Percentiles rank a stretch among this genome's conserved stretches.
Evolutionary conservation across 2,329 filamentous ascomycete genomes (phyloP).

Genomic region (Anthostomella pinea): DNA sequence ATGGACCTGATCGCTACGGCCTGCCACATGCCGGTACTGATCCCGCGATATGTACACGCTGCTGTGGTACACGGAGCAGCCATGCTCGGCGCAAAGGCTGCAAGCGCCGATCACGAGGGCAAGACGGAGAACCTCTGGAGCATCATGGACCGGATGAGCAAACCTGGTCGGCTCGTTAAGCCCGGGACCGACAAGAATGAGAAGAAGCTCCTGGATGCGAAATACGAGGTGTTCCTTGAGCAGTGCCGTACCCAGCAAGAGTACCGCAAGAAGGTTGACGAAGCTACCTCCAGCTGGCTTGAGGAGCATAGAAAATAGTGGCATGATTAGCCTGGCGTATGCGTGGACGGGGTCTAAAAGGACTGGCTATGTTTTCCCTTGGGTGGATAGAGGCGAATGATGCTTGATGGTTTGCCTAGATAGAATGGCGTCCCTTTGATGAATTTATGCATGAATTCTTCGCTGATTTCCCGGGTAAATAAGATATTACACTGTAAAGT

Average conservation of each 20-base stretch:
- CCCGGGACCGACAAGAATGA: constrained; percentile 70
- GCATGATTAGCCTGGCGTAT: not conserved
- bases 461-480: no score
- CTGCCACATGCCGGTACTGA: constrained; percentile 88
- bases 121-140: constrained; percentile 86
- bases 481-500: no score
- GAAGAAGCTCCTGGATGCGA: constrained; percentile 77
- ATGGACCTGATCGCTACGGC: constrained; percentile 89
- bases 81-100: constrained; percentile 97
- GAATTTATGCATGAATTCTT: no score
- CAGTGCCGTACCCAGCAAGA: constrained; percentile 82
- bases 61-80: constrained; percentile 97
- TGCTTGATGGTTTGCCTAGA: no score
- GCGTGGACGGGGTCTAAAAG: no score
- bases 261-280: constrained; percentile 78
- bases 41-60: constrained; percentile 89
- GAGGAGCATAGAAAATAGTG: constrained; percentile 16
- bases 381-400: no score
- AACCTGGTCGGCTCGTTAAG: constrained; percentile 80
- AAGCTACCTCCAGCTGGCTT: constrained; percentile 42
- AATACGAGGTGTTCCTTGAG: constrained; percentile 95
- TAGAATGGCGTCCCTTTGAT: no score
- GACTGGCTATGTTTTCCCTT: no score
- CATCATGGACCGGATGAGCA: constrained; percentile 98
- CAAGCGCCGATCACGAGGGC: constrained; percentile 72